Base-by-base conservation (phyloP, 2,329 filamentous ascomycete genomes). In the Cladosporium halotolerans region DNA sequence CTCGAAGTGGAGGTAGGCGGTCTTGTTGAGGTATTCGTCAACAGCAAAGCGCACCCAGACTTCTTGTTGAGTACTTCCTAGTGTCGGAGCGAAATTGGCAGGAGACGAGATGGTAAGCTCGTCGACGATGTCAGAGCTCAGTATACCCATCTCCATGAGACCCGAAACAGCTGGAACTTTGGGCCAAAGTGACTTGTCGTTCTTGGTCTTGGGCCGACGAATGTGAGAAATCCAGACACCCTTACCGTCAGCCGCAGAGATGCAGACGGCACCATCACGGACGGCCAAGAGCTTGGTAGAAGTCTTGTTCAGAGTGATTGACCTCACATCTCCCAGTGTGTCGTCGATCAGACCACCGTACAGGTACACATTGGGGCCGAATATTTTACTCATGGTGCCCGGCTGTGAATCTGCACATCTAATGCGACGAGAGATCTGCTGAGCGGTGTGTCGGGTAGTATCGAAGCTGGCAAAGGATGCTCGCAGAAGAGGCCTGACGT, bases 181-280 rank as follows among this genome's bases (percentile, higher is more conserved):
- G 23, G 72, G 72, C 70, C 70, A 73, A 7, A 74, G 62, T 16
- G 69, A 64, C 23, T 63, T 58, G 56, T 73, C 71, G 8, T 59
- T 56, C 57, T 69, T 72, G 44, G 60, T 60, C 62, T 73, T 73
- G 43, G 69, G 62, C 5, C 69, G 65, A 16, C 72, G 67, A 7
- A 72, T 52, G 52, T 74, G 71, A 0, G 70, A 71, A 55, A 74
- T 69, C 72, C 72, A 74, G 41, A 74, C 55, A 32, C 70, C 72
- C 28, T 68, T 70, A 41, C 66, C 63, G 44, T 74, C 72, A 36
- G 63, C 64, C 1, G 72, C 71, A 4, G 66, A 63, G 36, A 74
- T 59, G 59, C 72, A 73, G 3, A 66, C 42, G 18, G 63, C 63
- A 36, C 58, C 56, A 36, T 62, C 68, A 7, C 72, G 66, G n/a